Evolutionary conservation across 768 basidiomycete species (phyloP), one percentile per base, ranked within the genome.

Genomic region (Agaricus sinodeliciosus): DNA sequence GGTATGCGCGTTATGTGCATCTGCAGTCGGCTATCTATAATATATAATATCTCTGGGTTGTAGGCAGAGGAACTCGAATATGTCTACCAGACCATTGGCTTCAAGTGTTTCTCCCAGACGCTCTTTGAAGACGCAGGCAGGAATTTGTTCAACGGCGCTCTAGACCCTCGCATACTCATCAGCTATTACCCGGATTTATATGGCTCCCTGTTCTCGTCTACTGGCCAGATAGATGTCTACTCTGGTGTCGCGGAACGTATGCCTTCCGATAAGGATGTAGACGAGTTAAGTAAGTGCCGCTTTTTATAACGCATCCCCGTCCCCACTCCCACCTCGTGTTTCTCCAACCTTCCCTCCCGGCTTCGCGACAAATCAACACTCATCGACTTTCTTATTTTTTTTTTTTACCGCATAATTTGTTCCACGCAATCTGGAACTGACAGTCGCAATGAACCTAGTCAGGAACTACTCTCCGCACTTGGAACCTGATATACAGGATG

Each of bases 381-480:
- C 57, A 28, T 58, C 59, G 50, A 35, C 66, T 61, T 58, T 64
- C 53, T 63, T 58, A 60, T 57, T 62, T 60, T 63, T 58, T 60
- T 57, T 62, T 60, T 63, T 63, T 55, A 57, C 62, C 58, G 49
- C 51, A 58, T 18, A 37, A 40, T 36, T 41, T 51, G 50, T 58
- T 48, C 50, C 39, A 40, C 31, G n/a, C 43, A 35, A 37, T 34
- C 46, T 78, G 75, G 79, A 79, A 82, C 85, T 88, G 66, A 81
- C 73, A 94, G 93, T 94, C 79, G 79, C 79, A 68, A 79, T 75
- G 62, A 90, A 92, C 78, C 73, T 94, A 88, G 89, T 91, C 76
- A 79, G 81, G 75, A 93, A 94, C 64, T 94, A 94, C 66, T 89
- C 88, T 41, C 92, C 93, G 13, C 86, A 94, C 69, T 78, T 95